Conservation (phyloP, 75 land plant genomes). For the Cryptomeria japonica region DNA sequence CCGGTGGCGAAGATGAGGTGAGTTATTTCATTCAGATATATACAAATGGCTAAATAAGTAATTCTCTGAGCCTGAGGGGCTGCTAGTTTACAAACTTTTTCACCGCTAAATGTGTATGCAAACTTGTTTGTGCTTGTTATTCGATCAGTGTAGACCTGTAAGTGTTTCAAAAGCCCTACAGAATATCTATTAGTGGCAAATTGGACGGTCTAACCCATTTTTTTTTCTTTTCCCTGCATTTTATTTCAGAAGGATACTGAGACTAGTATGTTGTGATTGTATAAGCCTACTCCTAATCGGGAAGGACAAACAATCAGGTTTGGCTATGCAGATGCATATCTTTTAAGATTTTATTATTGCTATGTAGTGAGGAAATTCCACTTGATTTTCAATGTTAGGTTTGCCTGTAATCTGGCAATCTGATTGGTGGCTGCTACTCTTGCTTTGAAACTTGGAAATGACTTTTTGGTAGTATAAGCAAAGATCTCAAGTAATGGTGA, state of each 20-base stretch:
- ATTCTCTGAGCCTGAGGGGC: not conserved
- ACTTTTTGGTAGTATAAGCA: not conserved
- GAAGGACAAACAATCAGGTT: not conserved
- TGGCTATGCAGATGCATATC: not conserved
- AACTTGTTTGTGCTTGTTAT: not conserved
- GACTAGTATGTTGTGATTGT: not conserved
- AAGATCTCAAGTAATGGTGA: not conserved
- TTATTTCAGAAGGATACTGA: not conserved
- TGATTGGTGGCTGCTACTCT: not conserved
- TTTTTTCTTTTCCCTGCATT: not conserved
- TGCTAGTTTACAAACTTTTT: not conserved
- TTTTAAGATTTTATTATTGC: not conserved
- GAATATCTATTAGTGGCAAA: not conserved
- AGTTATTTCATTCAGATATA: not conserved
- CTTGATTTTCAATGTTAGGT: not conserved
- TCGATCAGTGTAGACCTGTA: not conserved
- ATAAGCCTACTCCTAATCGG: not conserved
- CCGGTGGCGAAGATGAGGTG: slow-evolving; percentile 17
- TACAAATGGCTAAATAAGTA: not conserved
- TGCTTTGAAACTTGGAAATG: not conserved
- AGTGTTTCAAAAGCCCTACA: not conserved
- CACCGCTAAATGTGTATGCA: not conserved
- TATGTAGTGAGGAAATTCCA: not conserved
- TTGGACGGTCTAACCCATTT: not conserved
- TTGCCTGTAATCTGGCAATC: not conserved